Conservation (phyloP, 371 early-diverging fungal species). For the Syncephalastrum sp. region DNA sequence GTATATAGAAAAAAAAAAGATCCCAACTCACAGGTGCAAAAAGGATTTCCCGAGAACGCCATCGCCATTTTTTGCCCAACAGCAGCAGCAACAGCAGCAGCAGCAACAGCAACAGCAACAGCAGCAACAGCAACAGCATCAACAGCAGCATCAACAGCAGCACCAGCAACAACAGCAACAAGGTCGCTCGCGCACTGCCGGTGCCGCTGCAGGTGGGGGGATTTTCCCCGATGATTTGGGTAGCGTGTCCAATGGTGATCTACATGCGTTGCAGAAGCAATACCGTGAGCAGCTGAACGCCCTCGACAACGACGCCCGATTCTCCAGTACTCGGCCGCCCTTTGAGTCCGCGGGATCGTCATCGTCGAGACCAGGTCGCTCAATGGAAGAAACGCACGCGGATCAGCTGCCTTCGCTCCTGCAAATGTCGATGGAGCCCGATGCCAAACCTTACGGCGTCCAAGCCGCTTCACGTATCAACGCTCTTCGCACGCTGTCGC, state of each 20-base stretch:
- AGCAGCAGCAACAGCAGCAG: constrained; percentile 49
- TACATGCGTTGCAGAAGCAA: constrained; percentile 32
- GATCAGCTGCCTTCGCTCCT: constrained; percentile 13
- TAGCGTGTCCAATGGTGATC: constrained; percentile 21
- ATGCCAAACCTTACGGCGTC: not conserved
- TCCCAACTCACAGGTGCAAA: not conserved
- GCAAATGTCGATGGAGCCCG: constrained; percentile 6
- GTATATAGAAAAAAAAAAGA: not conserved
- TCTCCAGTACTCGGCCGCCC: too few species aligned
- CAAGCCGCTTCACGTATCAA: constrained; percentile 1
- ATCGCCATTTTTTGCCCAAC: constrained; percentile 76
- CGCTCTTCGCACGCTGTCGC: constrained; percentile 24
- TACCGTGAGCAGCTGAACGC: constrained; percentile 20
- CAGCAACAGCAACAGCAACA: constrained; percentile 50
- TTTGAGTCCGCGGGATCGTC: constrained; percentile 1
- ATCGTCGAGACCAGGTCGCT: not conserved
- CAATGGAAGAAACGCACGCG: not conserved
- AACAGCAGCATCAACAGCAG: constrained; percentile 10
- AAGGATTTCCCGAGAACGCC: constrained; percentile 83
- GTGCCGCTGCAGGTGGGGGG: constrained; percentile 26
- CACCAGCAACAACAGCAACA: constrained; percentile 39
- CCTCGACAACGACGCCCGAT: constrained; percentile 20
- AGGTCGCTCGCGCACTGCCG: constrained; percentile 49
- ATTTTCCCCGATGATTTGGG: constrained; percentile 20
- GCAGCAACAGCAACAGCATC: constrained; percentile 44